A percentile compares a stretch with the other conserved stretches of the same genome.
These are phyloP conservation scores for Aechmea fasciata DNA, from an alignment of 176 grass and related monocot species.

Conservation along the genomic window DNA sequence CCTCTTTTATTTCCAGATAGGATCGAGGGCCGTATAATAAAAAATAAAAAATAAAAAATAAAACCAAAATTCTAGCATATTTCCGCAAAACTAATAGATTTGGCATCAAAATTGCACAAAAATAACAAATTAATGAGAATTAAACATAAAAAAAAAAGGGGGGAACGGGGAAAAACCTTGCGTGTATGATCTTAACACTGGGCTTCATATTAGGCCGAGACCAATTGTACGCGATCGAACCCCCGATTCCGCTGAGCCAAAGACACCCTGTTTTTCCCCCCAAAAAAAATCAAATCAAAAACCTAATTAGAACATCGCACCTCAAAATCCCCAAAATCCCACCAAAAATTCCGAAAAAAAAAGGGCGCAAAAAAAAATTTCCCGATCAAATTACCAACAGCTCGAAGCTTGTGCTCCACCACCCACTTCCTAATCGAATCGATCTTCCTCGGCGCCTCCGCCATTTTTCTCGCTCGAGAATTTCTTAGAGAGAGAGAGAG, in stretches of 20 bases:
- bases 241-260: constrained; percentile 73
- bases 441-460: constrained; percentile 48
- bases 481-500: background rate
- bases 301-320: background rate
- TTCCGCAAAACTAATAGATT: too few relatives aligned
- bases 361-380: background rate
- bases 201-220: constrained; percentile 86
- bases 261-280: constrained; percentile 44
- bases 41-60: too few relatives aligned
- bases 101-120: too few relatives aligned
- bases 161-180: constrained; percentile 32
- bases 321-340: background rate
- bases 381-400: constrained; percentile 53
- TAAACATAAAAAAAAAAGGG: too few relatives aligned
- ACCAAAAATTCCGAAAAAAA: constrained; percentile 2
- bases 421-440: constrained; percentile 80
- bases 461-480: constrained; percentile 33
- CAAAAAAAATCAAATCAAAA: constrained; percentile 21
- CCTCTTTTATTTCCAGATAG: too few relatives aligned
- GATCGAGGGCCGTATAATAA: too few relatives aligned
- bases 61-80: too few relatives aligned
- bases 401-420: constrained; percentile 86
- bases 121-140: too few relatives aligned
- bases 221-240: constrained; percentile 97
- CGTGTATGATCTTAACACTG: constrained; percentile 98